Conservation (phyloP, 805 yeast species). For the Nakazawaea ishiwadae region DNA sequence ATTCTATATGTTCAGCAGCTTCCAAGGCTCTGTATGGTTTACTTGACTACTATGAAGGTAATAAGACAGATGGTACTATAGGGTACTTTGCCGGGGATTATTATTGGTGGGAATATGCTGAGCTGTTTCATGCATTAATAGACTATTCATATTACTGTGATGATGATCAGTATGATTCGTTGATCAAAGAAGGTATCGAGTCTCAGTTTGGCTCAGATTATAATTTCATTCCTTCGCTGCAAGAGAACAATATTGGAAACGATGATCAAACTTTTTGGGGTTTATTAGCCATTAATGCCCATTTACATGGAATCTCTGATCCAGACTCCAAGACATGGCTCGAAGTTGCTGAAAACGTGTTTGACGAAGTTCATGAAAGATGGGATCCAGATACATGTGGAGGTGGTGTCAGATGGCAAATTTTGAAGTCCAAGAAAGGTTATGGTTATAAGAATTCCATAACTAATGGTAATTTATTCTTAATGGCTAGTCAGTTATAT, state of each 20-base stretch:
- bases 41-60: conserved; percentile 41
- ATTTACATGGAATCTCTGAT: conserved; percentile 51
- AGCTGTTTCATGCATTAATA: conserved; percentile 43
- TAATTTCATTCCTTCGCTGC: conserved; percentile 59
- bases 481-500: conserved; percentile 58
- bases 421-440: conserved; percentile 55
- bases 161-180: conserved; percentile 26
- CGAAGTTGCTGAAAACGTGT: conserved; percentile 51
- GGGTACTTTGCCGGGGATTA: conserved; percentile 42
- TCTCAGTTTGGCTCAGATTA: conserved; percentile 38
- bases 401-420: conserved; percentile 73
- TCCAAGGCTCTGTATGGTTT: conserved; percentile 31
- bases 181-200: conserved; percentile 34
- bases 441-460: conserved; percentile 61
- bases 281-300: conserved; percentile 56
- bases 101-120: conserved; percentile 53
- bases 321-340: conserved; percentile 46
- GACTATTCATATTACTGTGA: conserved; percentile 35
- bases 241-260: conserved; percentile 65
- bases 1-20: conserved; percentile 38
- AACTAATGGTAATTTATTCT: conserved; percentile 62
- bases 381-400: conserved; percentile 54
- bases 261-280: conserved; percentile 77
- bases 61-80: conserved; percentile 36
- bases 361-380: conserved; percentile 49